Conservation (phyloP, 2,329 filamentous ascomycete genomes). For the Colletotrichum lentis region DNA sequence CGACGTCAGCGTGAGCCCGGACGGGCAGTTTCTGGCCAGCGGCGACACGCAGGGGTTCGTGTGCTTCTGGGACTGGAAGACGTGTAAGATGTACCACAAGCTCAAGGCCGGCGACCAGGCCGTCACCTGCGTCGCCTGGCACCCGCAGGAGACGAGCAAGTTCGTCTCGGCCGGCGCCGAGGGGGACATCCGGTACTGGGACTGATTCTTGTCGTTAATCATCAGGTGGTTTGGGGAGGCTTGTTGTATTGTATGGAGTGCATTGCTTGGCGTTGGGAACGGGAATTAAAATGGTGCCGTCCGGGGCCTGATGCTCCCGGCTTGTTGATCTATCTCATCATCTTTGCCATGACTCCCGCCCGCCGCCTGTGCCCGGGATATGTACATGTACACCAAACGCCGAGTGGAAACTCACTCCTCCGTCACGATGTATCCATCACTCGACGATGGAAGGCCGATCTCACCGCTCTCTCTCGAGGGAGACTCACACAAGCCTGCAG, state of each 20-base stretch:
- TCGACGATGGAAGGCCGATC: neutral
- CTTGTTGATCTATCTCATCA: neutral
- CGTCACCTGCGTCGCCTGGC: slow-evolving; percentile 90
- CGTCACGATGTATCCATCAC: neutral
- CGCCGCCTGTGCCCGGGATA: too few relatives aligned
- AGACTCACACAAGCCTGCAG: too few relatives aligned
- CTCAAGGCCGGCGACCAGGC: slow-evolving; percentile 84
- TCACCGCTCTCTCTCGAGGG: too few relatives aligned
- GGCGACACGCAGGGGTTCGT: slow-evolving; percentile 90
- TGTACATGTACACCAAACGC: neutral
- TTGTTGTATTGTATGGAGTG: slow-evolving; percentile 31
- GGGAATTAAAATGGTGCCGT: slow-evolving; percentile 18
- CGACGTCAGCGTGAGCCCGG: slow-evolving; percentile 85
- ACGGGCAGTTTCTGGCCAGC: slow-evolving; percentile 87
- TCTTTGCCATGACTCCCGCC: too few relatives aligned
- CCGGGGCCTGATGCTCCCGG: neutral
- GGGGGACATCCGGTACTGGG: slow-evolving; percentile 91
- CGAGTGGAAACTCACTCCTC: neutral
- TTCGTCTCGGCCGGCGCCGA: slow-evolving; percentile 90
- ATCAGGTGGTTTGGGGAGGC: neutral
- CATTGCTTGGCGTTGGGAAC: slow-evolving; percentile 38
- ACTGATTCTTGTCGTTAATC: slow-evolving; percentile 62
- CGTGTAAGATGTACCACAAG: slow-evolving; percentile 98
- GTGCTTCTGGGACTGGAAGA: slow-evolving; percentile 99
- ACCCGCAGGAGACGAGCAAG: slow-evolving; percentile 97